Percentiles rank a stretch among this genome's conserved stretches.
These are phyloP conservation scores for Marchantia paleacea DNA, from an alignment of 225 moss, liverwort and hornwort species.

Conservation along the genomic window DNA sequence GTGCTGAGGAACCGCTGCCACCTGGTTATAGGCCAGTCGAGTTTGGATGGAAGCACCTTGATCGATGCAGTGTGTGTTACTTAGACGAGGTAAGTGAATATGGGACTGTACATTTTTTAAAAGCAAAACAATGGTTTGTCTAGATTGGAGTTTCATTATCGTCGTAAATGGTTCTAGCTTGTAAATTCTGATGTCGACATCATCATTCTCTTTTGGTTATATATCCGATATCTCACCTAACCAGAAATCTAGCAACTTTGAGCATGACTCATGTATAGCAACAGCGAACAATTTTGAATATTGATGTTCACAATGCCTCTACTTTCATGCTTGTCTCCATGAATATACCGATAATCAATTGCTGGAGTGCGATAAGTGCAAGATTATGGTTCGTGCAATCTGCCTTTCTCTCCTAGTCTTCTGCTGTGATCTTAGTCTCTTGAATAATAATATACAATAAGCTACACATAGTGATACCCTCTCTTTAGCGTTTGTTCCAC, in stretches of 20 bases:
- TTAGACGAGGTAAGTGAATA: constrained; percentile 64
- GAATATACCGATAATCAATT: constrained; percentile 92
- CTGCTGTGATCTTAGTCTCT: not conserved
- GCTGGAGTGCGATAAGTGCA: constrained; percentile 96
- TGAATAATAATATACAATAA: too few species aligned
- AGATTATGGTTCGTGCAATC: constrained; percentile 60
- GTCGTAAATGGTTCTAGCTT: not conserved
- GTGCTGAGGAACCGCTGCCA: constrained; percentile 65
- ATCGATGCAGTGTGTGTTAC: constrained; percentile 94
- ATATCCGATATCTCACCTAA: too few species aligned
- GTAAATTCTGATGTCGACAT: not conserved
- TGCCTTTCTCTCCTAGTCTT: not conserved
- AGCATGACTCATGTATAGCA: not conserved
- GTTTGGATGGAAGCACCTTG: constrained; percentile 82
- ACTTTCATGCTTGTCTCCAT: constrained; percentile 4
- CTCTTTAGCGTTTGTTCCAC: too few species aligned
- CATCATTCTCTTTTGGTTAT: not conserved
- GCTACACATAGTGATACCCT: too few species aligned
- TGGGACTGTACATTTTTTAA: not conserved
- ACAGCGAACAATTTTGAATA: not conserved
- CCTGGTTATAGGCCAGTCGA: constrained; percentile 91
- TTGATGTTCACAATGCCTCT: not conserved
- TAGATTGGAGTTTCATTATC: not conserved
- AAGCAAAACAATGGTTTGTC: not conserved
- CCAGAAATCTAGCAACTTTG: too few species aligned